Conservation (phyloP, 352 stramenopile species). For the Globisporangium polare region DNA sequence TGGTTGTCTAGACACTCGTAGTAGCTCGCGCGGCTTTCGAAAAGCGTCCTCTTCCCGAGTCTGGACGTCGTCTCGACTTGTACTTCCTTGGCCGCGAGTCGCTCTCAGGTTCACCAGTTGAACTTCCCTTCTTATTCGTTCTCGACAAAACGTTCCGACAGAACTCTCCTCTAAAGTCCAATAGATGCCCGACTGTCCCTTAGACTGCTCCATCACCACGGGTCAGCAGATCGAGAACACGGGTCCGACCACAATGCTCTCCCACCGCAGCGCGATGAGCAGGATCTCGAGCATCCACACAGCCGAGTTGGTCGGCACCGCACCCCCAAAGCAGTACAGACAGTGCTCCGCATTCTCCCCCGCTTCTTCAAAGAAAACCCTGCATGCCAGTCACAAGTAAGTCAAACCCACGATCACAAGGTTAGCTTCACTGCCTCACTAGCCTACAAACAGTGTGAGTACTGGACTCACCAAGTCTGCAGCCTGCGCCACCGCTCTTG, state of each 20-base stretch:
- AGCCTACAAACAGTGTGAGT: neutral
- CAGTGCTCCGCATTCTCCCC: conserved; percentile 26
- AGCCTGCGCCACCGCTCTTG: conserved; percentile 43
- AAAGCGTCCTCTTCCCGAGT: neutral
- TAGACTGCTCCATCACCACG: neutral
- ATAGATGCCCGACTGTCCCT: neutral
- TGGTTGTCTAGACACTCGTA: neutral
- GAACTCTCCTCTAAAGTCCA: neutral
- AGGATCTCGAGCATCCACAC: conserved; percentile 65
- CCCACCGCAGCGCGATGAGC: conserved; percentile 49
- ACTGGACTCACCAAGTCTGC: conserved; percentile 34
- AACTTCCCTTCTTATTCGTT: neutral
- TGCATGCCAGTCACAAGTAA: conserved; percentile 4
- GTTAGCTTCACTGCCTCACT: neutral
- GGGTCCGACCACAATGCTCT: conserved; percentile 43
- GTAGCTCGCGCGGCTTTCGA: neutral
- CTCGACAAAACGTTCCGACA: neutral
- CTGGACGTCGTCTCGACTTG: neutral
- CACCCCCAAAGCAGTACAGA: conserved; percentile 45
- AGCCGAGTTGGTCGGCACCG: conserved; percentile 32
- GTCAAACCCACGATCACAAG: neutral
- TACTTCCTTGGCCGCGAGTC: neutral
- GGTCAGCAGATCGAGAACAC: conserved; percentile 20
- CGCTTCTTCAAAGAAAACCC: conserved; percentile 44
- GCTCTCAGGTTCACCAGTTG: too few relatives aligned